These are phyloP conservation scores for Fonsecaea monophora DNA, from an alignment of 2,329 filamentous ascomycete species.

Conservation along the genomic window DNA sequence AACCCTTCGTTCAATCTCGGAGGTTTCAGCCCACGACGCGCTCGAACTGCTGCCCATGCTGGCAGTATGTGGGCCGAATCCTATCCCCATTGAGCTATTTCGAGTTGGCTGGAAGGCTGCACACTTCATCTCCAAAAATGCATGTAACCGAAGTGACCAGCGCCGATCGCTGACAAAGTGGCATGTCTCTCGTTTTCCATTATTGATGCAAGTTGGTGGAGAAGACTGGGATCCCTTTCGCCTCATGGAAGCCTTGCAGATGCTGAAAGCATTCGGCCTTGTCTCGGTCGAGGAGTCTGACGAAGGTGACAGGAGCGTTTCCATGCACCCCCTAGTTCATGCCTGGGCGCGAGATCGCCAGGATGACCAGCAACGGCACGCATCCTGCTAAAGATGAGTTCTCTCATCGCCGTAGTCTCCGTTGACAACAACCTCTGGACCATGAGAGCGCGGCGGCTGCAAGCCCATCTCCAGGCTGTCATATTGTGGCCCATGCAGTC, in stretches of 20 bases:
- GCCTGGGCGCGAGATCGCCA: slow-evolving; percentile 46
- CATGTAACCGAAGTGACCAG: slow-evolving; percentile 10
- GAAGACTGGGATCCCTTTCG: slow-evolving; percentile 43
- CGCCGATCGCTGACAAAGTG: slow-evolving; percentile 21
- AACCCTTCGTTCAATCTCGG: slow-evolving; percentile 30
- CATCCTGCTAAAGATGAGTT: slow-evolving; percentile 37
- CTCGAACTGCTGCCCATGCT: slow-evolving; percentile 44
- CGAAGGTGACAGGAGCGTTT: slow-evolving; percentile 34
- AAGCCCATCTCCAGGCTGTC: slow-evolving; percentile 32
- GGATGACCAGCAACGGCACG: slow-evolving; percentile 32
- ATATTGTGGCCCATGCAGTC: slow-evolving; percentile 21
- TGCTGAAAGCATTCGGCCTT: slow-evolving; percentile 44
- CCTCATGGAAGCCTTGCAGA: slow-evolving; percentile 40
- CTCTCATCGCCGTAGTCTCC: slow-evolving; percentile 30
- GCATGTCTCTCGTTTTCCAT: slow-evolving; percentile 36
- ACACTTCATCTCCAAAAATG: neutral
- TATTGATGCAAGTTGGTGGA: slow-evolving; percentile 31
- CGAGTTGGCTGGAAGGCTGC: slow-evolving; percentile 40
- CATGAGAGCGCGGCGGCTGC: slow-evolving; percentile 22
- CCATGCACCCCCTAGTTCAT: slow-evolving; percentile 48
- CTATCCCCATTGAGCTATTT: slow-evolving; percentile 45
- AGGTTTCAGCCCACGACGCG: slow-evolving; percentile 37
- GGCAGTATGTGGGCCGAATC: slow-evolving; percentile 41
- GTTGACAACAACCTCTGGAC: slow-evolving; percentile 17
- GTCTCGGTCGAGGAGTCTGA: slow-evolving; percentile 33